Evolutionary conservation across 2,329 filamentous ascomycete species (phyloP).

Genomic region (Zalaria sp.): DNA sequence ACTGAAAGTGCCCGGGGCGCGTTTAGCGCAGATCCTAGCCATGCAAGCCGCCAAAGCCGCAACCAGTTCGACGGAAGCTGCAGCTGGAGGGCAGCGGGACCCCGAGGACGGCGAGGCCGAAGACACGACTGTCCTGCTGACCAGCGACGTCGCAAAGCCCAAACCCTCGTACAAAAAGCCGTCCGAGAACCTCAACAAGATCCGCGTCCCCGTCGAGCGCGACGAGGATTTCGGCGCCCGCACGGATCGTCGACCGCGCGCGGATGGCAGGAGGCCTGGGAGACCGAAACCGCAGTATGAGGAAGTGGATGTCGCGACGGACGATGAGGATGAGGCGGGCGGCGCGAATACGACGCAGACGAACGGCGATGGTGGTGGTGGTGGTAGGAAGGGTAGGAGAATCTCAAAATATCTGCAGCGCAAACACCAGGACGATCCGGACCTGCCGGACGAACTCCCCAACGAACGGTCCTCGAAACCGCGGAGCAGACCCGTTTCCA

Average conservation of each 20-base stretch:
- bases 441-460: slow-evolving; percentile 29
- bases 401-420: slow-evolving; percentile 27
- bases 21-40: slow-evolving; percentile 22
- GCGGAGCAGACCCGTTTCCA: slow-evolving; percentile 15
- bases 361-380: slow-evolving; percentile 3
- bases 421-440: slow-evolving; percentile 23
- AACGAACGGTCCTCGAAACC: slow-evolving; percentile 3
- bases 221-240: slow-evolving; percentile 25
- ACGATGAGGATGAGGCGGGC: slow-evolving; percentile 24
- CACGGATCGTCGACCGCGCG: slow-evolving; percentile 11
- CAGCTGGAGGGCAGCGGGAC: not conserved
- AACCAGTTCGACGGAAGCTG: not conserved
- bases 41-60: slow-evolving; percentile 13
- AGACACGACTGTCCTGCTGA: not conserved
- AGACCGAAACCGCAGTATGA: slow-evolving; percentile 22
- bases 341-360: slow-evolving; percentile 3
- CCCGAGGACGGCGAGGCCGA: not conserved
- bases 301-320: slow-evolving; percentile 31
- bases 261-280: slow-evolving; percentile 5
- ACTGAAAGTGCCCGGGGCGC: slow-evolving; percentile 21
- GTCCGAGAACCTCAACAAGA: slow-evolving; percentile 14
- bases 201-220: slow-evolving; percentile 22
- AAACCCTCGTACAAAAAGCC: slow-evolving; percentile 6
- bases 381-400: slow-evolving; percentile 10
- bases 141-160: not conserved